Evolutionary conservation across 169 alveolate species (phyloP), one percentile per base, ranked within the genome.

Genomic region (Eimeria praecox): DNA sequence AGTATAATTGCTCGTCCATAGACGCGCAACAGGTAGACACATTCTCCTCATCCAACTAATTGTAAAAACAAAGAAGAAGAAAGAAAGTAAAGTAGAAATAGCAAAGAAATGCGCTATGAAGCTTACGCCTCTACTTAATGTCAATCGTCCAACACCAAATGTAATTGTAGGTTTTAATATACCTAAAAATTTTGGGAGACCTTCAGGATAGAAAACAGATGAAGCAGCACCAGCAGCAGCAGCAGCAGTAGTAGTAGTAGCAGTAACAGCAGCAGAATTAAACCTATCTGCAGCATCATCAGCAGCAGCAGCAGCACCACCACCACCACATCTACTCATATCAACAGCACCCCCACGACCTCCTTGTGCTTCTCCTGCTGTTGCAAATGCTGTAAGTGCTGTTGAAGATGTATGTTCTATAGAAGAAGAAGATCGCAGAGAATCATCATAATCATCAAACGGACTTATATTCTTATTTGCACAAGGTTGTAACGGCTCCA

Each of bases 71-170:
- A 44, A 40, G 16, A 8, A 12, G 66, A 78, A 18, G 64, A 78
- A 78, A 56, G 35, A 78, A 35, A 78, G 24, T 6, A 78, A 14
- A 44, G 89, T 78, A 20, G 89, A 30, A 6, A 78, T 20, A 18
- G 89, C 89, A 78, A 78, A 59, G 24, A 78, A 78, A 56, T 78
- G 64, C 22, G 89, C 89, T 40, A 78, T 78, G 64, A 78, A 78
- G 64, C 42, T 64, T 64, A 78, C 42, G 64, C 89, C 89, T 20
- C 89, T 52, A 24, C 89, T 78, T 64, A 78, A 24, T 10, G 89
- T 78, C 64, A 38, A 24, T 12, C 64, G 20, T 40, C 64, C 35
- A 22, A 78, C 33, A 14, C 89, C 89, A 42, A 78, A 78, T 22
- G 66, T 78, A 20, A 78, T 44, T 16, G 89, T 78, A 16, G 89